Base-by-base conservation (phyloP, 2,329 filamentous ascomycete species). In the Ceratocystis smalleyi region DNA sequence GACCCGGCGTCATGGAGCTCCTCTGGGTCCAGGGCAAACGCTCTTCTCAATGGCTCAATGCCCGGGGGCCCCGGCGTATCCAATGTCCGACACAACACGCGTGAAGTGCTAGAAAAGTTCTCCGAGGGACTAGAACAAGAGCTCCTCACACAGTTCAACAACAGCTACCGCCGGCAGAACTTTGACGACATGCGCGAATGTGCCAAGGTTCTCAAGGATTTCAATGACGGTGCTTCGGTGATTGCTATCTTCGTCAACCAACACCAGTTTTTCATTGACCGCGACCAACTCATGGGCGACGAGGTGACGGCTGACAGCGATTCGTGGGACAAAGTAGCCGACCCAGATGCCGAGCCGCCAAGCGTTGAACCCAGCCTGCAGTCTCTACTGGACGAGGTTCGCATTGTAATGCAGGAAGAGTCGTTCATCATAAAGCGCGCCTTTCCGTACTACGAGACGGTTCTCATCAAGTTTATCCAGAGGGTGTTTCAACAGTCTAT, bases 131-230 rank as follows among this genome's bases (percentile, higher is more conserved):
- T 99, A 66, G 94, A 99, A 74, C 95, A 97, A 72, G 94, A 99
- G 71, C 78, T 99, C 47, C 77, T 99, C 67, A 90, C 91, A 73
- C 92, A 96, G 71, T 99, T 99, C 75, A 95, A 99, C 77, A 90
- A 95, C 72, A 96, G 92, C 77, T 97, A 97, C 74, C 83, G 91
- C 68, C 85, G 88, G 69, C 91, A 95, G 70, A 96, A 97, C 75
- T 96, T 95, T 71, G 90, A 96, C 69, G 91, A 95, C 70, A 99
- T 99, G 95, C 87, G 89, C 76, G 94, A 97, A 73, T 99, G 94
- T 73, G 89, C 95, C 64, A 89, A 89, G 71, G 94, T 96, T 51
- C 78, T 99, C 67, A 83, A 94, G 72, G 94, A 97, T 75, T 99
- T 99, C 79, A 96, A 92, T 73, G 91, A 94, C 62, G 94, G 94